phyloP scores from a whole-genome alignment of 2,329 filamentous ascomycete genomes.

The Sporothrix dimorphospora region DNA sequence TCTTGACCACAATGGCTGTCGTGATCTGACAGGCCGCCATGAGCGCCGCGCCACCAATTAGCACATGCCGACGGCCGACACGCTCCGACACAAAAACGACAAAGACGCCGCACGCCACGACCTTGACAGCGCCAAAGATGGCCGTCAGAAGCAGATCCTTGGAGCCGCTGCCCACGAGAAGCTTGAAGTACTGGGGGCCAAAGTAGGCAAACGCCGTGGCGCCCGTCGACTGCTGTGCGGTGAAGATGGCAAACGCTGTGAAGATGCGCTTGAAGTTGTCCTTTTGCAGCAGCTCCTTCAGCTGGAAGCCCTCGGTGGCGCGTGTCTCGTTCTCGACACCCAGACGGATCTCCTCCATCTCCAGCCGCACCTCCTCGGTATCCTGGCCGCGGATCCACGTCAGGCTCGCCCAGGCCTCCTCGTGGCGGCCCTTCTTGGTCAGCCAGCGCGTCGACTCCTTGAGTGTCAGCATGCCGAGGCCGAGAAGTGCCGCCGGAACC shows the following conservation, averaged over 20 bases:
- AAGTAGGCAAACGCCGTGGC: slow-evolving; percentile 60
- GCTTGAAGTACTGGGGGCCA: slow-evolving; percentile 57
- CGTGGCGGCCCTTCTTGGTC: slow-evolving; percentile 68
- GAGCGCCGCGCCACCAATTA: slow-evolving; percentile 48
- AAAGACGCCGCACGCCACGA: slow-evolving; percentile 53
- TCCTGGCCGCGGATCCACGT: slow-evolving; percentile 61
- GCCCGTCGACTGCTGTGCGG: slow-evolving; percentile 57
- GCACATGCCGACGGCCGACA: slow-evolving; percentile 47
- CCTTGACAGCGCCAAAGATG: slow-evolving; percentile 58
- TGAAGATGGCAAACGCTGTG: slow-evolving; percentile 52
- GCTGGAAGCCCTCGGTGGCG: slow-evolving; percentile 49
- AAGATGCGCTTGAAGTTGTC: slow-evolving; percentile 50
- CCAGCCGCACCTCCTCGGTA: slow-evolving; percentile 33
- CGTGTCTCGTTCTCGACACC: slow-evolving; percentile 51
- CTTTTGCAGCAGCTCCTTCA: slow-evolving; percentile 49
- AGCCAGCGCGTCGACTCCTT: slow-evolving; percentile 76
- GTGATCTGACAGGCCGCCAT: slow-evolving; percentile 52
- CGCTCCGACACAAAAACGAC: slow-evolving; percentile 58
- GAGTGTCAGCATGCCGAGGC: slow-evolving; percentile 67
- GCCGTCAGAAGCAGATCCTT: slow-evolving; percentile 53
- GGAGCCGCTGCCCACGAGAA: slow-evolving; percentile 52
- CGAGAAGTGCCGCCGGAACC: slow-evolving; percentile 66
- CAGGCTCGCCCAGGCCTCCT: slow-evolving; percentile 67
- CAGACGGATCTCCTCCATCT: slow-evolving; percentile 55
- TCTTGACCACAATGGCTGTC: slow-evolving; percentile 50